A percentile compares a stretch with the other conserved stretches of the same genome.
phyloP scores from a whole-genome alignment of 805 yeast species.

The Myxozyma melibiosi region DNA sequence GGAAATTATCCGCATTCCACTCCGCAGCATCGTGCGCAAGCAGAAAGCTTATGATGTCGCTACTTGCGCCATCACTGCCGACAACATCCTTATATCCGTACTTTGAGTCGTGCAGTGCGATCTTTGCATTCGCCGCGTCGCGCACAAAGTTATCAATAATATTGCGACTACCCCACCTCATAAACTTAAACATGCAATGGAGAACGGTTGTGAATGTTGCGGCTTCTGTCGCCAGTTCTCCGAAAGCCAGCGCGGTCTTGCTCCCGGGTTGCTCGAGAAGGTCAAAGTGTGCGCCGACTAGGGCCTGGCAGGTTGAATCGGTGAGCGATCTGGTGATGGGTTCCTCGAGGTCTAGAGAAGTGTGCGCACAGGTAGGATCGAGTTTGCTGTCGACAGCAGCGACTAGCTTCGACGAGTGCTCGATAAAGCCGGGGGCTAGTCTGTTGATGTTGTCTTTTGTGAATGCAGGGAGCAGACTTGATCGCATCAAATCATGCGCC shows the following conservation, averaged over 20 bases:
- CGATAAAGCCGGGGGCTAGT: not conserved
- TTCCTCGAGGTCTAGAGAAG: not conserved
- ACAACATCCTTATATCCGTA: not conserved
- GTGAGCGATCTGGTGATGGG: not conserved
- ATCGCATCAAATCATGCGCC: not conserved
- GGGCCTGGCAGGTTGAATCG: not conserved
- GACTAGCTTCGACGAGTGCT: not conserved
- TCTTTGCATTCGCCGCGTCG: not conserved
- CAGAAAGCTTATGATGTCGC: not conserved
- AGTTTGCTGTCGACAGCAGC: not conserved
- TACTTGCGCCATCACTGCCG: too few species aligned
- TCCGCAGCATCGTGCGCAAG: slow-evolving; percentile 1
- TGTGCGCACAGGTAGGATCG: not conserved
- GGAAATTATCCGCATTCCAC: not conserved
- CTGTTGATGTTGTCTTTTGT: not conserved
- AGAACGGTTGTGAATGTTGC: not conserved
- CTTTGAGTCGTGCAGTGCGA: not conserved
- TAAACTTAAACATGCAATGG: not conserved
- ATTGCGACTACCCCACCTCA: not conserved
- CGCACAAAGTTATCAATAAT: not conserved
- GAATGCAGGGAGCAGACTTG: not conserved
- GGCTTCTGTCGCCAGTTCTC: not conserved
- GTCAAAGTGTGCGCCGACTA: not conserved
- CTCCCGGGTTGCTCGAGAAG: not conserved
- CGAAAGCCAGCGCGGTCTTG: not conserved